Conservation (phyloP, 2,329 filamentous ascomycete genomes). For the Hypoxylon sp. region DNA sequence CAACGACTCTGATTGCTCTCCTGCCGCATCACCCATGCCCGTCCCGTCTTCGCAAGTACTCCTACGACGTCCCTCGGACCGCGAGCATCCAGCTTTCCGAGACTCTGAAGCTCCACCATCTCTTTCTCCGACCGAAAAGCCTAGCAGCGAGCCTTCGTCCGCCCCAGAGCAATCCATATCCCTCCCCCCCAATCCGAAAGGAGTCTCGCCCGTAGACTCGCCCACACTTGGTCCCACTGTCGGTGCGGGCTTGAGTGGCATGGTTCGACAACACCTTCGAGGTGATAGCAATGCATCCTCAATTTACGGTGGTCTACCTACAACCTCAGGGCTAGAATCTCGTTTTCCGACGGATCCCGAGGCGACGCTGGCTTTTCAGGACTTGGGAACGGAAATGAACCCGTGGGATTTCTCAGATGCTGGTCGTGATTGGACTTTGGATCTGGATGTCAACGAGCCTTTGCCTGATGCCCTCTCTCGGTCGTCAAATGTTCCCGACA, state of each 20-base stretch:
- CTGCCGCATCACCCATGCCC: conserved; percentile 41
- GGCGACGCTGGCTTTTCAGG: conserved; percentile 48
- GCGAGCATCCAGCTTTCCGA: conserved; percentile 67
- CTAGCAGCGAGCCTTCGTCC: conserved; percentile 49
- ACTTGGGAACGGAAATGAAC: conserved; percentile 54
- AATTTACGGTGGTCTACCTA: conserved; percentile 69
- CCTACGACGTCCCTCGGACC: conserved; percentile 63
- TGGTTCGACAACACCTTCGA: conserved; percentile 87
- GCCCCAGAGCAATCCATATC: conserved; percentile 43
- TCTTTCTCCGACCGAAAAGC: conserved; percentile 51
- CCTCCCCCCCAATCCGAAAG: conserved; percentile 39
- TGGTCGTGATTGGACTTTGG: conserved; percentile 44
- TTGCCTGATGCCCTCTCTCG: conserved; percentile 41
- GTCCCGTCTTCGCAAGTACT: conserved; percentile 52
- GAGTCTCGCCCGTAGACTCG: conserved; percentile 68
- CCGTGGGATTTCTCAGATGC: conserved; percentile 59
- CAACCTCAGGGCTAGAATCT: conserved; percentile 54
- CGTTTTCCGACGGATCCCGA: conserved; percentile 53
- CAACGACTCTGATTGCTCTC: conserved; percentile 55
- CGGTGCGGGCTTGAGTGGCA: conserved; percentile 76
- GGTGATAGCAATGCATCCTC: conserved; percentile 85
- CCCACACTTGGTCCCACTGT: conserved; percentile 77
- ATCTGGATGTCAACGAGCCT: conserved; percentile 48
- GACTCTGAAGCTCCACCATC: conserved; percentile 59
- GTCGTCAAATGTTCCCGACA: conserved; percentile 29